Evolutionary conservation across 352 stramenopile genomes (phyloP).

Genomic region (Phytophthora pinifolia): DNA sequence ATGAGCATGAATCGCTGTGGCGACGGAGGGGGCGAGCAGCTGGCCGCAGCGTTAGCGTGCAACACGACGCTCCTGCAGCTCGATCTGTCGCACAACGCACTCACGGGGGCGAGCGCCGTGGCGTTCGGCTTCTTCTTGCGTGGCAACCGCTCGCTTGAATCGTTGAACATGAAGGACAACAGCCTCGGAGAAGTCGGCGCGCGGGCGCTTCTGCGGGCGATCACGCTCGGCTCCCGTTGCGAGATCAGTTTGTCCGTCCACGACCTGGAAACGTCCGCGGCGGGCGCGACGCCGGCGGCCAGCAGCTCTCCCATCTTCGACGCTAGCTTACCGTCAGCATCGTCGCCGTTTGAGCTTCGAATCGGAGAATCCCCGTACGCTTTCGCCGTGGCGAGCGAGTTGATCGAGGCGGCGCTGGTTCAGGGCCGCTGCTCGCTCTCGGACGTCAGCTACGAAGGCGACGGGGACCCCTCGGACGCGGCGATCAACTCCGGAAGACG

Average conservation of each 20-base stretch:
- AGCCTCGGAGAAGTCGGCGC: conserved; percentile 51
- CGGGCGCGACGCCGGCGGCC: conserved; percentile 16
- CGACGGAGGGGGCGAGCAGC: conserved; percentile 58
- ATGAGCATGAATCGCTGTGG: conserved; percentile 76
- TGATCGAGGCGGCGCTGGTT: conserved; percentile 46
- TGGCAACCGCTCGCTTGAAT: conserved; percentile 39
- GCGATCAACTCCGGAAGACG: conserved; percentile 8
- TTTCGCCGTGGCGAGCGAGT: conserved; percentile 55
- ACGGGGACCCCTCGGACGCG: conserved; percentile 6
- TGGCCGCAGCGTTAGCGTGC: conserved; percentile 47
- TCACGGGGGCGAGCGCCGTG: conserved; percentile 54
- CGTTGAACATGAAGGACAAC: conserved; percentile 60
- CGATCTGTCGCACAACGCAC: conserved; percentile 61
- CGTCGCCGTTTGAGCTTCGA: conserved; percentile 59
- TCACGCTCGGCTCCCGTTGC: conserved; percentile 48
- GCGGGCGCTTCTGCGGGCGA: conserved; percentile 51
- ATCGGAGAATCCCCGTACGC: conserved; percentile 61
- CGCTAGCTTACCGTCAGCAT: conserved; percentile 43
- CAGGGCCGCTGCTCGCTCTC: conserved; percentile 44
- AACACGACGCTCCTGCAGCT: conserved; percentile 54
- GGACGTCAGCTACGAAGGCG: conserved; percentile 47
- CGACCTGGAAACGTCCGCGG: conserved; percentile 36
- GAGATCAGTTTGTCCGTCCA: conserved; percentile 62
- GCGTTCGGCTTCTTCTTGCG: conserved; percentile 62
- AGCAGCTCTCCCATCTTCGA: conserved; percentile 50